Evolutionary conservation across 1,139 yeast species (phyloP), one percentile per base, ranked within the genome.

Genomic region (Yamadazyma oceani): DNA sequence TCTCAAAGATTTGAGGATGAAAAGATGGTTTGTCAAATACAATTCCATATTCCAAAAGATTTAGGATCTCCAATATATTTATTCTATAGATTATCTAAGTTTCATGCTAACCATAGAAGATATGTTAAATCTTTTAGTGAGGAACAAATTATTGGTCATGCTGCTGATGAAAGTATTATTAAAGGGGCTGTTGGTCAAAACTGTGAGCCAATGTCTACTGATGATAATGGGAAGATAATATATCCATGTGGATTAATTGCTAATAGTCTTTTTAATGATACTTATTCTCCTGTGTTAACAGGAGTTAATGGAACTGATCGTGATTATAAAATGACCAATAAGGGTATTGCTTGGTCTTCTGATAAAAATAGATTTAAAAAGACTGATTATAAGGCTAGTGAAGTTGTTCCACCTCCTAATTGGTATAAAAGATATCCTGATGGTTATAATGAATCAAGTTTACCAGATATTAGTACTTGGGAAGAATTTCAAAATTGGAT

Each of bases 401-500:
- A 82, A 16, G 72, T 85, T 34, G 85, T 78, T 1, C 94, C 94
- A 6, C 94, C 94, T 9, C 88, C 87, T 42, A 82, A 80, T 58
- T 85, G 94, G 94, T 63, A 62, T 35, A 73, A 74, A 46, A 64
- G 47, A 55, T 85, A 62, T 53, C 94, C 94, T 1, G 58, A 83
- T 40, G 92, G 92, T 1, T 85, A 85, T 57, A 83, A 80, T 21
- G 76, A 69, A 24, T 69, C 73, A 3, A 84, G 83, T 55, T 52
- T 85, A 41, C 87, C 86, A 2, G 77, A 80, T 50, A 55, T 85
- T 29, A 68, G 80, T 1, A 60, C 63, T 8, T 76, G 84, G 78
- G 56, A 54, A 39, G 88, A 87, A 53, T 82, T 92, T 57, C 97
- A 92, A 64, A 92, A 90, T 59, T 92, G 99, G 99, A 90, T 92